Evolutionary conservation across 768 basidiomycete species (phyloP), one percentile per base, ranked within the genome.

Genomic region (Neoboletus subvelutipes): DNA sequence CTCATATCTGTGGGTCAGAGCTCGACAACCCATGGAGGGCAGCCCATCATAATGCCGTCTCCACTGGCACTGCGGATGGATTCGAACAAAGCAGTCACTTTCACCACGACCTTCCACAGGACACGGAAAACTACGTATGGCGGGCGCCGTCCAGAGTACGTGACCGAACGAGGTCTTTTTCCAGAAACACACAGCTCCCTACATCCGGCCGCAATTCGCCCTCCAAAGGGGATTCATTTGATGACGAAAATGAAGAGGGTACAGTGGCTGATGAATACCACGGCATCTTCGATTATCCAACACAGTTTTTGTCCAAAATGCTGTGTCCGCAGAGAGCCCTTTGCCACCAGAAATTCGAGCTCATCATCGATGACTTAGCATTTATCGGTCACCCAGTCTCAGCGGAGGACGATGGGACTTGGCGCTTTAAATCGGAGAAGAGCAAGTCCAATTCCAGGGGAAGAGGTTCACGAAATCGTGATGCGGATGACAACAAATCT

Each of bases 331-430:
- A 85, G 45, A 74, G 77, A 31, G 79, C 85, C 15, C 84, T 94
- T 71, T 97, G 94, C 65, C 93, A 99, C 72, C 91, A 93, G 71
- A 92, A 92, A 66, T 98, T 97, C 67, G 94, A 96, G 69, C 82
- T 99, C 31, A 74, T 92, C 40, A 88, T 97, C 26, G 94, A 98
- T 68, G 88, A 94, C 64, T 79, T 98, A 26, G 91, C 86, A 6
- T 98, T 98, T 70, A 80, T 98, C 43, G 97, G 97, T 0, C 95
- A 98, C 70, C 97, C 96, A 2, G 94, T 98, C 3, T 90, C 88
- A 67, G 83, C 83, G 12, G 88, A 90, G 51, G 65, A 76, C 29
- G 86, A 88, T 62, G 90, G 88, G 1, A 77, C 67, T 15, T 94
- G 94, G 93, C 76, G 77, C 40, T 91, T 91, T 70, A 84, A 80